phyloP scores from a whole-genome alignment of 371 early-diverging fungal species.

The Mortierella sp. region DNA sequence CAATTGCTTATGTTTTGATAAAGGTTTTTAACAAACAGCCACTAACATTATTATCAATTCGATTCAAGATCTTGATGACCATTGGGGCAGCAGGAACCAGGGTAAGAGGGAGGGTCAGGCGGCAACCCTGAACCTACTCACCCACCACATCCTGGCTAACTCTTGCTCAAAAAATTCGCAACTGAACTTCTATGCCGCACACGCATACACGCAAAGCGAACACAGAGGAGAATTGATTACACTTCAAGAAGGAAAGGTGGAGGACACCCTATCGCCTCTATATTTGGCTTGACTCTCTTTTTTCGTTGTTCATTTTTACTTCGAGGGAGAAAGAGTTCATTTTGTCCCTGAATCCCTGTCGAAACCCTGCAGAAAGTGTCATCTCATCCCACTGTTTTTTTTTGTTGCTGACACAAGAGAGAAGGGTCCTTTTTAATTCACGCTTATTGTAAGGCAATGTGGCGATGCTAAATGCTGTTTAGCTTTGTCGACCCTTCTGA shows the following conservation, averaged over 20 bases:
- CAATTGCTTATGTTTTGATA: background rate
- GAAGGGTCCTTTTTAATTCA: background rate
- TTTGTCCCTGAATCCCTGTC: too few relatives aligned
- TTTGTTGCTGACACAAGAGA: background rate
- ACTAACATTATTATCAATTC: too few relatives aligned
- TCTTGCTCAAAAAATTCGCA: background rate
- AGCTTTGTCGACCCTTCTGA: too few relatives aligned
- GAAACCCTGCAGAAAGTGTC: conserved; percentile 1
- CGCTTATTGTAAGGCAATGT: background rate
- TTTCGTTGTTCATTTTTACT: too few relatives aligned
- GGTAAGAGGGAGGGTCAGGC: background rate
- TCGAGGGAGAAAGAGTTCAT: too few relatives aligned
- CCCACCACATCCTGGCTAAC: background rate
- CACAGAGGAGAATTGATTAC: too few relatives aligned
- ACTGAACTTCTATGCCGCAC: background rate
- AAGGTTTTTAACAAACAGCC: too few relatives aligned
- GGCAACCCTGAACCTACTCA: background rate
- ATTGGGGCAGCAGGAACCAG: background rate
- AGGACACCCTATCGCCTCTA: too few relatives aligned
- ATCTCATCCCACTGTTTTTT: background rate
- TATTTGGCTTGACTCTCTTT: too few relatives aligned
- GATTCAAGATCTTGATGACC: background rate
- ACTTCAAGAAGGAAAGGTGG: too few relatives aligned
- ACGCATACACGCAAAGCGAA: too few relatives aligned
- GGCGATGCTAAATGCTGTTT: too few relatives aligned